Percentiles rank a stretch among this genome's conserved stretches.
These are phyloP conservation scores for Eimeria necatrix DNA, from an alignment of 169 alveolate genomes.

Conservation along the genomic window DNA sequence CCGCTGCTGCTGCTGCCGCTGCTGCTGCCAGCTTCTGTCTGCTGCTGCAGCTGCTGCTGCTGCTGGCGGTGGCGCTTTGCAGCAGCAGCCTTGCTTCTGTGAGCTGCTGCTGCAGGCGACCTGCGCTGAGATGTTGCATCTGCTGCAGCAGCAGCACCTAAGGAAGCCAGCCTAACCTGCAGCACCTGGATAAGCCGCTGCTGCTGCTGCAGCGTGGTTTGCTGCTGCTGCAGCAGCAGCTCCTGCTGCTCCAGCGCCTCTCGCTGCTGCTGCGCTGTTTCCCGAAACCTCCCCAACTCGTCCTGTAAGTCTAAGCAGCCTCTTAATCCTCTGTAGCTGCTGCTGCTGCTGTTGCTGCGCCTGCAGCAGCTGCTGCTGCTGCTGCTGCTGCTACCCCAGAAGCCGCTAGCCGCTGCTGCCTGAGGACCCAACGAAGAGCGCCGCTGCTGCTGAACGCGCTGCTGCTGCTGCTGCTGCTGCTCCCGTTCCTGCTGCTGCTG, in stretches of 20 bases:
- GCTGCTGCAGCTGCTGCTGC: slow-evolving; percentile 63
- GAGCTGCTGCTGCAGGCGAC: neutral
- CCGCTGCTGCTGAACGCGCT: too few relatives aligned
- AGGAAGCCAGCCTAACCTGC: neutral
- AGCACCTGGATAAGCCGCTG: slow-evolving; percentile 2
- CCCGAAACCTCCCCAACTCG: neutral
- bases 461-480: too few relatives aligned
- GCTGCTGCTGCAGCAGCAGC: slow-evolving; percentile 51
- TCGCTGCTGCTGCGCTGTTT: neutral
- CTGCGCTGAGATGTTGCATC: neutral
- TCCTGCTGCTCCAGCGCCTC: slow-evolving; percentile 41
- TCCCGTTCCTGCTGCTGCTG: too few relatives aligned
- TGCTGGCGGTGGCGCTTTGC: too few relatives aligned
- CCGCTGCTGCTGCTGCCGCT: slow-evolving; percentile 31
- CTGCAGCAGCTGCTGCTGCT: slow-evolving; percentile 26
- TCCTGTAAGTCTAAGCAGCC: neutral
- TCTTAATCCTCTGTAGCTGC: neutral
- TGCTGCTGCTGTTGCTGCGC: slow-evolving; percentile 47
- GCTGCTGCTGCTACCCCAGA: slow-evolving; percentile 2
- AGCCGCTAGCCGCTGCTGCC: neutral
- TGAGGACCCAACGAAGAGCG: too few relatives aligned
- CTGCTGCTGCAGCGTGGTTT: slow-evolving; percentile 8
- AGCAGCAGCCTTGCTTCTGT: neutral
- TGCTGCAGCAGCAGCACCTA: neutral
- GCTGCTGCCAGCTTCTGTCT: neutral